Evolutionary conservation across 169 alveolate genomes (phyloP), one percentile per base, ranked within the genome.

Genomic region (Plasmodium gonderi): DNA sequence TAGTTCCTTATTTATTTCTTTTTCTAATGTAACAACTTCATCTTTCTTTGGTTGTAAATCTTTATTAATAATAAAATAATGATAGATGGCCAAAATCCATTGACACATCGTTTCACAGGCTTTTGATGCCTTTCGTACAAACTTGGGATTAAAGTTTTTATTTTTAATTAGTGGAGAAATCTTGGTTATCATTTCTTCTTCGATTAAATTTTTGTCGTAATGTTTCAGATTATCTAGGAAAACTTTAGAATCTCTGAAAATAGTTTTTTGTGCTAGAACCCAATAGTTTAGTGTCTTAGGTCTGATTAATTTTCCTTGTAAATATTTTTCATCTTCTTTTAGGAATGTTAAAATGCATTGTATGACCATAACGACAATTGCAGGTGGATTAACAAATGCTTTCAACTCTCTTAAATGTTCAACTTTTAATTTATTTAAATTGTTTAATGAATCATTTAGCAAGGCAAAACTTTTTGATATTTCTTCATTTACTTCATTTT

Each of bases 81-180:
- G 79, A 67, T 87, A 87, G 68, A 87, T 87, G 11, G 93, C 93
- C 20, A 87, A 44, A n/a, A 87, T 87, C 93, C 93, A 87, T 36
- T 87, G 93, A 44, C 93, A 87, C 93, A 87, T 87, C 0, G 93
- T 87, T 75, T 87, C 93, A 65, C 93, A 87, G 1, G 93, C 93
- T 65, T 87, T 87, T 1, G 93, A 87, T 8, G 93, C 93, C 47
- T 87, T 87, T 75, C 87, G 65, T 11, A 87, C 93, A 87, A 87
- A 75, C 26, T 87, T 87, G 12, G 93, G 93, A 78, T 87, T 75
- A 54, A 87, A 87, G 26, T 87, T 87, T 87, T 87, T 87, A 60
- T 87, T 87, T 78, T 87, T 87, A 42, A 87, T 87, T 5, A 87
- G 68, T 9, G 93, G 93, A 9, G 76, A 7, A 20, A 87, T 87